phyloP scores from a whole-genome alignment of 2,329 filamentous ascomycete genomes.

The Cladosporium sp. region DNA sequence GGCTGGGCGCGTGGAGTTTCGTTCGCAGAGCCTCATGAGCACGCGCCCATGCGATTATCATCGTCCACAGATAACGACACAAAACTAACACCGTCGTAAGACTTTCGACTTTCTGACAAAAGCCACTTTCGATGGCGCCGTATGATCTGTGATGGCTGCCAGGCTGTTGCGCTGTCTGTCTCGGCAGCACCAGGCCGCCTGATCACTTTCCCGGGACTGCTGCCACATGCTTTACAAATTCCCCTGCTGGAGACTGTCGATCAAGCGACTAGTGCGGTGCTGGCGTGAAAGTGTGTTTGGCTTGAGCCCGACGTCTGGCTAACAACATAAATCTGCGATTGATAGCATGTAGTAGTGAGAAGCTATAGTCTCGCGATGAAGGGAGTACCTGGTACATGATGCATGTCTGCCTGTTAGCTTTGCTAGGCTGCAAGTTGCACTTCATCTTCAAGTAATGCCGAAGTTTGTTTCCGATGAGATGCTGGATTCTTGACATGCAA shows the following conservation, averaged over 20 bases:
- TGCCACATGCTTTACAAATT: not conserved
- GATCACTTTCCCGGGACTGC: not conserved
- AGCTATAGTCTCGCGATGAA: not conserved
- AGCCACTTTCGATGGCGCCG: no score
- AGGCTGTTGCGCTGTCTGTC: not conserved
- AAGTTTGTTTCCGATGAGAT: no score
- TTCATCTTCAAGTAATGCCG: no score
- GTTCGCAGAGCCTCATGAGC: slow-evolving; percentile 2
- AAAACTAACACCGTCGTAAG: no score
- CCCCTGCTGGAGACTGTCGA: not conserved
- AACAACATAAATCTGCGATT: not conserved
- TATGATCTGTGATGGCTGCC: no score
- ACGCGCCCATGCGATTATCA: not conserved
- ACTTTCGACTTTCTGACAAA: no score
- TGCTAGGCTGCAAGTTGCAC: not conserved
- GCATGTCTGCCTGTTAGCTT: not conserved
- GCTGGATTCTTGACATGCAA: no score
- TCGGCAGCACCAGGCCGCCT: not conserved
- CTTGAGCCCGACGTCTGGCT: not conserved
- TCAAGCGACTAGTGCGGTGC: not conserved
- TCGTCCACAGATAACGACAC: no score
- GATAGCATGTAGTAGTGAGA: not conserved
- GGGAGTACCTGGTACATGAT: not conserved
- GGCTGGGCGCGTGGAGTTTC: not conserved
- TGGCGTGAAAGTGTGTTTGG: not conserved